Evolutionary conservation across 345 rosid genomes (phyloP).

Genomic region (Salix viminalis): DNA sequence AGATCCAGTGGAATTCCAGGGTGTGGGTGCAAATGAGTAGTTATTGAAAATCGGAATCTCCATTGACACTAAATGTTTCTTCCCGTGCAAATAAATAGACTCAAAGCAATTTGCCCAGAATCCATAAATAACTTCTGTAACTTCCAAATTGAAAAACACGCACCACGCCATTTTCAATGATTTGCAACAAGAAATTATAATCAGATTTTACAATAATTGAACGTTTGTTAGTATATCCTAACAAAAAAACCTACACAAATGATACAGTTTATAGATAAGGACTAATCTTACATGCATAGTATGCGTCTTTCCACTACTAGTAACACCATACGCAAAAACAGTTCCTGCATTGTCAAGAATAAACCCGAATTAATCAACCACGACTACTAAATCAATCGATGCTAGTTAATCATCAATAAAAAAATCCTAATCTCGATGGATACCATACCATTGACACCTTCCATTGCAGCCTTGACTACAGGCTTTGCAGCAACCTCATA

Average conservation of each 20-base stretch:
- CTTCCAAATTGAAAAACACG: not conserved
- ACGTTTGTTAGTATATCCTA: not conserved
- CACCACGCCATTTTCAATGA: not conserved
- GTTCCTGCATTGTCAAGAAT: slow-evolving; percentile 61
- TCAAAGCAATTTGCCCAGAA: not conserved
- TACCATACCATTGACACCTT: slow-evolving; percentile 87
- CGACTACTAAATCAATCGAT: not conserved
- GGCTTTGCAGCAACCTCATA: slow-evolving; percentile 96
- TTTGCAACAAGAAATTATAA: not conserved
- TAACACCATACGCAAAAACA: slow-evolving; percentile 98
- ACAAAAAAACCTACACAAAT: not conserved
- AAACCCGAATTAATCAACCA: not conserved
- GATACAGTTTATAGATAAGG: not conserved
- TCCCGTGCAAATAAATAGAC: not conserved
- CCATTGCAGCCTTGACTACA: slow-evolving; percentile 97
- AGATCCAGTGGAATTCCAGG: not conserved
- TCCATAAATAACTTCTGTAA: not conserved
- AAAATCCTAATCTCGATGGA: not conserved
- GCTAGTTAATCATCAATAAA: not conserved
- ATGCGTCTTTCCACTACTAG: slow-evolving; percentile 98
- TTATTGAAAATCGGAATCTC: not conserved
- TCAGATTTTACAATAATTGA: not conserved
- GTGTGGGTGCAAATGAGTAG: not conserved
- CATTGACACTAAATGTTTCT: not conserved
- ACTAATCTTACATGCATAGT: slow-evolving; percentile 88